Percentiles rank a stretch among this genome's conserved stretches.
Evolutionary conservation across 768 basidiomycete genomes (phyloP).

Genomic region (Tricholoma bakamatsutake): DNA sequence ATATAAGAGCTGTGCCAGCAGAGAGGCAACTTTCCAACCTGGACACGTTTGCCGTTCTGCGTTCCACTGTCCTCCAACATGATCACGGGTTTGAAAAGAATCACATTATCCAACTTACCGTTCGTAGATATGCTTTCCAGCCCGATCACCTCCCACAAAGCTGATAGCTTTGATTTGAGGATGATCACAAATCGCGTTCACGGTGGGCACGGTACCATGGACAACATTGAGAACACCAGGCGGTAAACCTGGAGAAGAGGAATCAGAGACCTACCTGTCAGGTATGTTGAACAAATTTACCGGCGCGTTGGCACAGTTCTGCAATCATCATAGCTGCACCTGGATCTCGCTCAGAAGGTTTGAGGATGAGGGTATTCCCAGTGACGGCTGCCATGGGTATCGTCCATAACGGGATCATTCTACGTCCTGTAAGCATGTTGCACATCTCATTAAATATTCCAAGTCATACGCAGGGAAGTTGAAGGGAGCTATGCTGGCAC

Average conservation of each 20-base stretch:
- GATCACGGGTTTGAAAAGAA: slow-evolving; percentile 2
- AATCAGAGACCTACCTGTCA: not conserved
- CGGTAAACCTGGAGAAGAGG: slow-evolving; percentile 50
- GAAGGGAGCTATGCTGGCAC: slow-evolving; percentile 82
- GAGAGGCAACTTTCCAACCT: slow-evolving; percentile 31
- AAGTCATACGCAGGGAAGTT: slow-evolving; percentile 77
- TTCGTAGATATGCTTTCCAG: slow-evolving; percentile 92
- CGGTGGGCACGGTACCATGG: slow-evolving; percentile 85
- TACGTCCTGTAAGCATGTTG: slow-evolving; percentile 18
- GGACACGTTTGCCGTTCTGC: slow-evolving; percentile 83
- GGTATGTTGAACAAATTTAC: slow-evolving; percentile 22
- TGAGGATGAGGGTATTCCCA: slow-evolving; percentile 91
- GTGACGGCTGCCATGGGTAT: slow-evolving; percentile 86
- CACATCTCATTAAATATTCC: not conserved
- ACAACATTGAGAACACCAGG: slow-evolving; percentile 87
- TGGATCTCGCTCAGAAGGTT: slow-evolving; percentile 95
- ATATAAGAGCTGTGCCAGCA: not conserved
- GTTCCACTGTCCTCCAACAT: slow-evolving; percentile 51
- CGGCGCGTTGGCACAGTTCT: slow-evolving; percentile 86
- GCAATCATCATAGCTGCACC: slow-evolving; percentile 98
- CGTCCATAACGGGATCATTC: slow-evolving; percentile 97
- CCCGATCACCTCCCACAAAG: slow-evolving; percentile 92
- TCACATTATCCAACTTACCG: slow-evolving; percentile 35
- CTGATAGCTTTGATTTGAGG: slow-evolving; percentile 90
- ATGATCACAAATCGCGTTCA: slow-evolving; percentile 92